A percentile compares a stretch with the other conserved stretches of the same genome.
phyloP scores from a whole-genome alignment of 2,329 filamentous ascomycete species.

The Rhinocladiella mackenziei region DNA sequence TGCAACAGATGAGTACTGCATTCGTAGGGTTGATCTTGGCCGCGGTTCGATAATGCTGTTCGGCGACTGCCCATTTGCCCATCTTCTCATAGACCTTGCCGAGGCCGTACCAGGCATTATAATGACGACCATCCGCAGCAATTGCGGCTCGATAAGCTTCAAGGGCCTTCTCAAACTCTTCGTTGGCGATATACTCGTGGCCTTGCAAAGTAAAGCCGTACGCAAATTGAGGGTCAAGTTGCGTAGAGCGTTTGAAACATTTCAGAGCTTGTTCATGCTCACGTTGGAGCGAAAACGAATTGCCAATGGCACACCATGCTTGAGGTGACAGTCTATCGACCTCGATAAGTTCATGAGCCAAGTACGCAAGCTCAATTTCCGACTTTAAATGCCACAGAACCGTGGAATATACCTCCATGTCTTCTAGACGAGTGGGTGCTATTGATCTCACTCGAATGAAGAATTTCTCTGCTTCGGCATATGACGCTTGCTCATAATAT shows the following conservation, averaged over 20 bases:
- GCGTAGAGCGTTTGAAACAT: conserved; percentile 91
- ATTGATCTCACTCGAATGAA: conserved; percentile 76
- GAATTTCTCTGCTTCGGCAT: conserved; percentile 78
- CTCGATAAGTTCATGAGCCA: conserved; percentile 86
- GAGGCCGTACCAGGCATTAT: conserved; percentile 97
- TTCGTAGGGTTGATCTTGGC: conserved; percentile 90
- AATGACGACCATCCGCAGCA: conserved; percentile 80
- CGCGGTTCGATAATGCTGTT: conserved; percentile 85
- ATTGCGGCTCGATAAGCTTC: conserved; percentile 82
- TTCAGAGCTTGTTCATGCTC: conserved; percentile 92
- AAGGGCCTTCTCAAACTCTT: conserved; percentile 94
- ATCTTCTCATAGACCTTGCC: conserved; percentile 79
- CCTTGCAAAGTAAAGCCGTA: conserved; percentile 95
- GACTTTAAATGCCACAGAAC: conserved; percentile 97
- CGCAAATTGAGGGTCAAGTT: conserved; percentile 83
- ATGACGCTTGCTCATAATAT: conserved; percentile 84
- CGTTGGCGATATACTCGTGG: conserved; percentile 91
- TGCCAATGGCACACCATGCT: conserved; percentile 93
- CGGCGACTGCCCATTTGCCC: conserved; percentile 85
- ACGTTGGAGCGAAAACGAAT: conserved; percentile 85
- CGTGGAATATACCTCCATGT: conserved; percentile 98
- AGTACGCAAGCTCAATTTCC: conserved; percentile 84
- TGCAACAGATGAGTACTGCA: conserved; percentile 84
- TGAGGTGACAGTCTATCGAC: conserved; percentile 84
- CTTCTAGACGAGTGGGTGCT: conserved; percentile 76